Evolutionary conservation across 164 flowering plant species (phyloP).

Genomic region (Warburgia ugandensis): DNA sequence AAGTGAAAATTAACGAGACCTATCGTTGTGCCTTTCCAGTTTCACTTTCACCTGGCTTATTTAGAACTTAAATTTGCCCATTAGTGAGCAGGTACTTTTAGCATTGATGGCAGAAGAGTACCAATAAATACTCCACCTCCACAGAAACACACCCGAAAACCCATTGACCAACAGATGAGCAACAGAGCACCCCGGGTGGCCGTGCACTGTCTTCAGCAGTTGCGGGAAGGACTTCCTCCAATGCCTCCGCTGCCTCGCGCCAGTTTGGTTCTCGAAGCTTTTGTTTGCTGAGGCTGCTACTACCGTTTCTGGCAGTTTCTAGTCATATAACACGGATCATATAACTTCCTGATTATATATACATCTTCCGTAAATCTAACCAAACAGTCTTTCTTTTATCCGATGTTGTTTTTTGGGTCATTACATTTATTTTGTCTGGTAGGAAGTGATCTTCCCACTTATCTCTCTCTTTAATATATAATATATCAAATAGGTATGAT

Average conservation of each 20-base stretch:
- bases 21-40: neutral
- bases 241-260: constrained; percentile 40
- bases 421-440: constrained; percentile 15
- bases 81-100: constrained; percentile 51
- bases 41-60: neutral
- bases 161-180: constrained; percentile 76
- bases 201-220: constrained; percentile 71
- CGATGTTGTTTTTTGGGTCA: constrained; percentile 17
- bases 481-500: no score
- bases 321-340: neutral
- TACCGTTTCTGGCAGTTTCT: constrained; percentile 5
- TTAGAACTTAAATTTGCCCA: neutral
- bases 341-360: neutral
- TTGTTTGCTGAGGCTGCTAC: constrained; percentile 15
- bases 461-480: no score
- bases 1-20: no score
- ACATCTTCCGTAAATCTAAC: neutral
- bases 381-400: constrained; percentile 10
- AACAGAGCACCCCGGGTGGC: constrained; percentile 47
- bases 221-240: constrained; percentile 62
- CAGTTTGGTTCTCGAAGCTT: constrained; percentile 9
- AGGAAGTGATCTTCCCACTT: no score
- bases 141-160: constrained; percentile 33
- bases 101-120: constrained; percentile 12
- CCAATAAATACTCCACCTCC: constrained; percentile 36